Base-by-base conservation (phyloP, 225 moss, liverwort and hornwort genomes). In the Polytrichum commune region DNA sequence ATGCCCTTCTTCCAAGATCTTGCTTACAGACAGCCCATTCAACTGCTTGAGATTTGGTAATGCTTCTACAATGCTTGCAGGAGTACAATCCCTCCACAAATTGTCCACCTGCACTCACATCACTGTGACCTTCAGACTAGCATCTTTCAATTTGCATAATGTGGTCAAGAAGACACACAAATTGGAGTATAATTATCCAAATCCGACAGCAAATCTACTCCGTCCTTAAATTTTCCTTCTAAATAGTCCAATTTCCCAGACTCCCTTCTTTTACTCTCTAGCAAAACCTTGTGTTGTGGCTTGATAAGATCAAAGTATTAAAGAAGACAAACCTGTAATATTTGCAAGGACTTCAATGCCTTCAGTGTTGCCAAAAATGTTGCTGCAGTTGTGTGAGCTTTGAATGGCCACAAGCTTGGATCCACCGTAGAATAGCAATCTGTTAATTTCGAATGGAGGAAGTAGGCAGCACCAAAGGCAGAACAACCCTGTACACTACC, bases 81-180 rank as follows among this genome's bases (percentile, higher is more conserved):
- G 83, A 76, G 75, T 91, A 61, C 91, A 92, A 53, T 94, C 77
- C 29, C 77, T 85, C 55, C 94, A 91, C 55, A 88, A 81, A 76
- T 76, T 76, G 65, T 93, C 93, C 75, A 95, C 81, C 97, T 98
- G 88, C 84, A 83, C 22, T 29, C 38, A 68, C 67, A 19, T 66
- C 46, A 54, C 22, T 30, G 18, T 20, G 6, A 19, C 16, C 28
- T 63, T 23, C 28, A 63, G 7, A 24, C 58, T 58, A 20, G 58
- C 22, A 58, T 24, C 22, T 7, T 61, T 61, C 60, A 61, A 61
- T 61, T 61, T 24, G 8, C 66, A 66, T 9, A 18, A 29, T 29
- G 29, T 66, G 35, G 66, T 66, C 30, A 8, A 18, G 8, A 38
- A 38, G 35, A 38, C 30, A 30, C 35, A 66, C 19, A 38, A 30